Conservation (phyloP, 2,329 filamentous ascomycete species). For the Grosmannia huntii region DNA sequence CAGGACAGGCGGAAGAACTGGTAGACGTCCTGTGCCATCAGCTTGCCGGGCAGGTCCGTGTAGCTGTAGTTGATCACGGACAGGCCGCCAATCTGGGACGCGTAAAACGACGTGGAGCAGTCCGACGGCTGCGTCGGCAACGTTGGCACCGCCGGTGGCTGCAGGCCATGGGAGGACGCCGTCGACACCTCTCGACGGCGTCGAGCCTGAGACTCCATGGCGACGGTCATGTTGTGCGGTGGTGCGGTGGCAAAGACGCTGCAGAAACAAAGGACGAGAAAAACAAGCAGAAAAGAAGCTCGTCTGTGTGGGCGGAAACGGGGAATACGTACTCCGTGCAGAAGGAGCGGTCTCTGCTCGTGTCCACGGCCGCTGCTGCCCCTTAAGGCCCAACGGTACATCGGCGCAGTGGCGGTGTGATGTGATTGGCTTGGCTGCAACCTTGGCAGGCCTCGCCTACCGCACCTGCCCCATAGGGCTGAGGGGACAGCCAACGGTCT, state of each 20-base stretch:
- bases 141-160: neutral
- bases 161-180: neutral
- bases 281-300: neutral
- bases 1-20: conserved; percentile 42
- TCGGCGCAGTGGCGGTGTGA: too few relatives aligned
- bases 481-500: too few relatives aligned
- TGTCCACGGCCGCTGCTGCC: too few relatives aligned
- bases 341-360: neutral
- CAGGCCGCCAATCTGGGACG: conserved; percentile 43
- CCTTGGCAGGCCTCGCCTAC: too few relatives aligned
- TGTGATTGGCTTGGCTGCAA: too few relatives aligned
- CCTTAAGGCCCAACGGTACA: too few relatives aligned
- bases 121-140: neutral
- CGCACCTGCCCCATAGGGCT: too few relatives aligned
- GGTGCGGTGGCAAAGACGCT: neutral
- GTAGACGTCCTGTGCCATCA: conserved; percentile 39
- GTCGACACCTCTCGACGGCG: neutral
- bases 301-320: neutral
- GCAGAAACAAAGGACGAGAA: neutral
- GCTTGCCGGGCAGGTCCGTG: conserved; percentile 39
- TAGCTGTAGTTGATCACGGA: conserved; percentile 49
- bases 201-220: neutral
- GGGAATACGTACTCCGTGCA: neutral
- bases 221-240: neutral
- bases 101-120: conserved; percentile 32